Percentiles rank a stretch among this genome's conserved stretches.
Evolutionary conservation across 495 filamentous ascomycete genomes (phyloP).

Genomic region (Neurospora sp.): DNA sequence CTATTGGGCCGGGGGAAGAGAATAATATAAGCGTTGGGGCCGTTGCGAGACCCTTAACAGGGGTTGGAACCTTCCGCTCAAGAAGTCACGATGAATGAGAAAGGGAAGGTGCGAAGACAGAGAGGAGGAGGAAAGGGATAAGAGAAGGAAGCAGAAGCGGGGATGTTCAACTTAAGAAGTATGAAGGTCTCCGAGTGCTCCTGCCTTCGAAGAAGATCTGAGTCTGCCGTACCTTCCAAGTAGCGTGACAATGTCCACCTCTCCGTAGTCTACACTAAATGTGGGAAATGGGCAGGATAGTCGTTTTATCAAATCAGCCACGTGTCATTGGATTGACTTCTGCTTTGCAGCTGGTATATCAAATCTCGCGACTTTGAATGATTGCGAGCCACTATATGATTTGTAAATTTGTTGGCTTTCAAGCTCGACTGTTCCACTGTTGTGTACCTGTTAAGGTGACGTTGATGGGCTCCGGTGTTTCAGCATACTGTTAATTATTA

Average conservation of each 20-base stretch:
- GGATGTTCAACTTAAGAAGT: neutral
- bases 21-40: no score
- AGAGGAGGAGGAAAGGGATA: no score
- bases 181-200: neutral
- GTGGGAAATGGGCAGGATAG: neutral
- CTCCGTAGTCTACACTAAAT: neutral
- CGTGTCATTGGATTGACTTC: no score
- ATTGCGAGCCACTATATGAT: neutral
- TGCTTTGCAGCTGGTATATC: no score
- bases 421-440: neutral
- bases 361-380: neutral
- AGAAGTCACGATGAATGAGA: no score
- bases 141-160: neutral
- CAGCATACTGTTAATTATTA: neutral
- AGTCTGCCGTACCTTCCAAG: neutral
- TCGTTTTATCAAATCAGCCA: no score
- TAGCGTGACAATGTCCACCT: neutral
- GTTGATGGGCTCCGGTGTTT: neutral
- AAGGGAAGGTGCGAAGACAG: no score
- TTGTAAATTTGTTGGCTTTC: neutral
- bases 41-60: no score
- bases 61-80: no score
- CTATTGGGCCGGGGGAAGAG: no score
- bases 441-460: neutral
- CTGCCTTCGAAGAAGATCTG: neutral